These are phyloP conservation scores for Calonectria naviculata DNA, from an alignment of 2,329 filamentous ascomycete species.

Conservation along the genomic window DNA sequence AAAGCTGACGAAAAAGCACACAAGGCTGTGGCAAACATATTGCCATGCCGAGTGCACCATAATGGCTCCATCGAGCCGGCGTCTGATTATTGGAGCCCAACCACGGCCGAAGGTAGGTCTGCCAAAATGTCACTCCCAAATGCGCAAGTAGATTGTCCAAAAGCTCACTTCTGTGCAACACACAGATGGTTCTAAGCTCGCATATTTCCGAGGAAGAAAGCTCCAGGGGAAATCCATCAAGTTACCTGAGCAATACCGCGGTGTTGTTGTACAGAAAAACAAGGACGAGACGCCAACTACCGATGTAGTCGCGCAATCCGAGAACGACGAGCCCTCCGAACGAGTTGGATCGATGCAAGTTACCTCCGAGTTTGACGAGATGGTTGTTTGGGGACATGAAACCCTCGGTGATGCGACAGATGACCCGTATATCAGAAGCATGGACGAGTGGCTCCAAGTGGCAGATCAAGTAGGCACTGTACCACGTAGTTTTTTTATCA, in stretches of 20 bases:
- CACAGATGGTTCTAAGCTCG: constrained; percentile 62
- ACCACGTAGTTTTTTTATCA: background rate
- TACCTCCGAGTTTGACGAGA: constrained; percentile 75
- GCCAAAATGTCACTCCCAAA: background rate
- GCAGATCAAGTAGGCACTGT: constrained; percentile 71
- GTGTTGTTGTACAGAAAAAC: constrained; percentile 64
- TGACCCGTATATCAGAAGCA: constrained; percentile 78
- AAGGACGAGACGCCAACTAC: constrained; percentile 48
- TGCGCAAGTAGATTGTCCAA: background rate
- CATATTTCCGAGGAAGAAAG: constrained; percentile 85
- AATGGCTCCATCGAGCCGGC: constrained; percentile 75
- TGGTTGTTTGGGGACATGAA: constrained; percentile 90
- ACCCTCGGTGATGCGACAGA: constrained; percentile 66
- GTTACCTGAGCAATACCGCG: constrained; percentile 78
- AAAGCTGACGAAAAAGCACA: constrained; percentile 33
- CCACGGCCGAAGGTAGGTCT: constrained; percentile 54
- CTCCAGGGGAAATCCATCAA: constrained; percentile 74
- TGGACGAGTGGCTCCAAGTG: constrained; percentile 85
- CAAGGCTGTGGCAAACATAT: constrained; percentile 72
- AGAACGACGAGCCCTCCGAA: constrained; percentile 55
- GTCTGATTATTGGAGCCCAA: constrained; percentile 77
- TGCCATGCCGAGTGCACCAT: constrained; percentile 85
- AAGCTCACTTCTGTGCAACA: background rate
- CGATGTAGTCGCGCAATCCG: constrained; percentile 53
- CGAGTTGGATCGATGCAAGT: constrained; percentile 67